Conservation (phyloP, 352 stramenopile species). For the Phytophthora pseudosyringae region DNA sequence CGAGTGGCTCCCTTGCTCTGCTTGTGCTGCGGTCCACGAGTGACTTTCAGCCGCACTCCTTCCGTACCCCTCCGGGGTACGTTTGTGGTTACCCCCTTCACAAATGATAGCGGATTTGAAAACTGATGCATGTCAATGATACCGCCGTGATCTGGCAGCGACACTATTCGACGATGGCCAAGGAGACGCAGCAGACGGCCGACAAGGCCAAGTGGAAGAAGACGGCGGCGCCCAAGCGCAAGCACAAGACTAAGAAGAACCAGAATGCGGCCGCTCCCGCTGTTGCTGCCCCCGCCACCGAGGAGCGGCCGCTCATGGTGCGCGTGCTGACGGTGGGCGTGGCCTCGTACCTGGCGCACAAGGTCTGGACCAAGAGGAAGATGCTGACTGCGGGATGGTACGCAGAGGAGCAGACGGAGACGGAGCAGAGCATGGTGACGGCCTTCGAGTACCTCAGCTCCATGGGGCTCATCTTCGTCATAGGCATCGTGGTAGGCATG, state of each 20-base stretch:
- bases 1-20: constrained; percentile 22
- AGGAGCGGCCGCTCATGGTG: constrained; percentile 50
- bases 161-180: constrained; percentile 1
- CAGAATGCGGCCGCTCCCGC: neutral
- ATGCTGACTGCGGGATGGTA: constrained; percentile 70
- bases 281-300: neutral
- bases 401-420: constrained; percentile 58
- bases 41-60: constrained; percentile 17
- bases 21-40: constrained; percentile 31
- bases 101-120: constrained; percentile 9
- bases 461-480: constrained; percentile 80
- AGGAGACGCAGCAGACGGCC: neutral
- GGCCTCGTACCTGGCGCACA: constrained; percentile 79
- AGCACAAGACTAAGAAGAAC: constrained; percentile 20
- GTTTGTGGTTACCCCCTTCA: constrained; percentile 2
- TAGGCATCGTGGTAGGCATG: constrained; percentile 70
- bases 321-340: constrained; percentile 66
- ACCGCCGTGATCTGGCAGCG: neutral
- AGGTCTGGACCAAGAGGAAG: constrained; percentile 82
- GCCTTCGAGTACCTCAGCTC: constrained; percentile 79
- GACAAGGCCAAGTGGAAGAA: constrained; percentile 24
- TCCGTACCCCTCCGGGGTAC: neutral
- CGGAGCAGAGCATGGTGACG: constrained; percentile 69
- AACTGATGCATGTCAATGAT: constrained; percentile 18
- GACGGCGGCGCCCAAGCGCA: constrained; percentile 6